Conservation (phyloP, 2,329 filamentous ascomycete genomes). For the Aspergillus hortae region DNA sequence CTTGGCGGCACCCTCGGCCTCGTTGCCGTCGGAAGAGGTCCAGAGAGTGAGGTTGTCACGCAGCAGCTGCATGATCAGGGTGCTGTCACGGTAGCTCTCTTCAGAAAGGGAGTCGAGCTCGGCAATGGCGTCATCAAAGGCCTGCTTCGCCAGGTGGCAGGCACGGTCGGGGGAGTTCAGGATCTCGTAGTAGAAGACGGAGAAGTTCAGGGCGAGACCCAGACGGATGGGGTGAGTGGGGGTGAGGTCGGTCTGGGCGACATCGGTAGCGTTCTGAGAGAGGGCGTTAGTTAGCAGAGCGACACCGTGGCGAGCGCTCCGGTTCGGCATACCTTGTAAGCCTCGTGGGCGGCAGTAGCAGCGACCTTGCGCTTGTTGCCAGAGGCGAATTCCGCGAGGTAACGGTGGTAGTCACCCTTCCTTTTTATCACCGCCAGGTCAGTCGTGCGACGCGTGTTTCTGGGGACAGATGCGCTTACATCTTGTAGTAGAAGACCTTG, state of each 20-base stretch:
- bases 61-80: slow-evolving; percentile 98
- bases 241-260: slow-evolving; percentile 95
- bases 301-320: background rate
- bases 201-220: slow-evolving; percentile 97
- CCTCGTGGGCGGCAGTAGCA: slow-evolving; percentile 90
- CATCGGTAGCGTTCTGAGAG: slow-evolving; percentile 86
- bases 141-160: slow-evolving; percentile 98
- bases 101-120: slow-evolving; percentile 97
- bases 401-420: slow-evolving; percentile 99
- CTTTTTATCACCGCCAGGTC: slow-evolving; percentile 59
- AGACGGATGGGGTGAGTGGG: slow-evolving; percentile 98
- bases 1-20: slow-evolving; percentile 61
- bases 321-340: slow-evolving; percentile 77
- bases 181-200: slow-evolving; percentile 99
- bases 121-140: slow-evolving; percentile 96
- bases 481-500: slow-evolving; percentile 99
- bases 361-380: slow-evolving; percentile 94
- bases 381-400: slow-evolving; percentile 93
- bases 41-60: slow-evolving; percentile 97
- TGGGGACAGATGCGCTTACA: slow-evolving; percentile 64
- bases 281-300: background rate
- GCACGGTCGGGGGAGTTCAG: slow-evolving; percentile 96
- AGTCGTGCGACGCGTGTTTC: slow-evolving; percentile 58
- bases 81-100: slow-evolving; percentile 98
- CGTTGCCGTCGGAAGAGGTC: slow-evolving; percentile 88